Base-by-base conservation (phyloP, 2,329 filamentous ascomycete genomes). In the Hypoxylon rubiginosum region DNA sequence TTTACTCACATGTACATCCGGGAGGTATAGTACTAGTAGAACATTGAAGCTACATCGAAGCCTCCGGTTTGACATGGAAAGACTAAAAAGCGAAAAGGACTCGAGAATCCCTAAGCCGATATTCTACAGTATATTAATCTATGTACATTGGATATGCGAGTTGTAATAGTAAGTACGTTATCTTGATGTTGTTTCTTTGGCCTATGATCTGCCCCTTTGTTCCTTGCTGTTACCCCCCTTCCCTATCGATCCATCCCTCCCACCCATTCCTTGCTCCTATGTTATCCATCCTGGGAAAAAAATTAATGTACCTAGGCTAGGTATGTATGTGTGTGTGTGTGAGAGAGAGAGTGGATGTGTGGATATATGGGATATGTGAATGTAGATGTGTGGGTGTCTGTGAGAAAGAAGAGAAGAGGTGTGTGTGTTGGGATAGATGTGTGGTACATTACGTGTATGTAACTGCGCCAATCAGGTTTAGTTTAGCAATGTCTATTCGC, bases 401-500 rank as follows among this genome's bases (percentile, higher is more conserved):
- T n/a, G n/a, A n/a, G n/a, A n/a, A n/a, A 39, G 34, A n/a, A 24
- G 21, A 24, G 32, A 36, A 4, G 32, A 13, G 32, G 32, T 34
- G 32, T 4, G 32, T 39, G 34, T 3, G 15, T n/a, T 2, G 32
- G 32, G 11, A 13, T 21, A 32, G 50, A 21, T 32, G 15, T 17
- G 10, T 19, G 26, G n/a, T 13, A 39, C 34, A 39, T 39, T 39
- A 13, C 21, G 34, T 53, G 46, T 53, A 57, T 61, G 54, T 57
- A 66, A 65, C 55, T 39, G 58, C 57, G 55, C 67, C 67, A 69
- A 69, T 67, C 24, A 58, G 57, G 51, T 57, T n/a, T 66, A 59
- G 59, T 41, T 41, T 66, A 54, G 58, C 59, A 10, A 54, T 68
- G 48, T 43, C 57, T 64, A 55, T 58, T 63, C 53, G 56, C 32